phyloP scores from a whole-genome alignment of 148 eudicot species.

The Dysphania ambrosioides region DNA sequence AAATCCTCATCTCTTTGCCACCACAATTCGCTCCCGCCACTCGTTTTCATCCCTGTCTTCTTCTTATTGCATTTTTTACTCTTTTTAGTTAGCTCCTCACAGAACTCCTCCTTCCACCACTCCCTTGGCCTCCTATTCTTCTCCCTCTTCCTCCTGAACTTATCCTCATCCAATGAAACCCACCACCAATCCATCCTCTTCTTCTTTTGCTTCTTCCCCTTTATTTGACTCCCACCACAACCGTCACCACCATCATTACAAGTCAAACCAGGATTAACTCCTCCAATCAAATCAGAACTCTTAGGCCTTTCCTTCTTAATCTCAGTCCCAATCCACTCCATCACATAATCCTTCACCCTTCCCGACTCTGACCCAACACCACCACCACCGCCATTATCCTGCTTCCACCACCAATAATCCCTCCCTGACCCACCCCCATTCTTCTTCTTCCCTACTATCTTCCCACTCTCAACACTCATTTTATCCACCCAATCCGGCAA shows the following conservation, averaged over 20 bases:
- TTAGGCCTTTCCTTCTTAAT: conserved; percentile 79
- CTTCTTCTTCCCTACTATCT: conserved; percentile 47
- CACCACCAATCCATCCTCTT: conserved; percentile 87
- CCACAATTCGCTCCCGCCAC: conserved; percentile 54
- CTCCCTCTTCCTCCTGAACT: conserved; percentile 48
- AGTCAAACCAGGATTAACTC: conserved; percentile 1
- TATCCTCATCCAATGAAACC: conserved; percentile 60
- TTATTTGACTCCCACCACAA: conserved; percentile 17
- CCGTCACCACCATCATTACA: conserved; percentile 5
- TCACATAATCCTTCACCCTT: conserved; percentile 84
- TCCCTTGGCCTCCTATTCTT: conserved; percentile 75
- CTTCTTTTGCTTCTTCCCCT: conserved; percentile 51
- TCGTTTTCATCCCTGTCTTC: conserved; percentile 35
- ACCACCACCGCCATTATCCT: conserved; percentile 47
- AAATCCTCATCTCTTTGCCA: conserved; percentile 84
- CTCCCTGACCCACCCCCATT: conserved; percentile 51
- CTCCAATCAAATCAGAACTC: conserved; percentile 43
- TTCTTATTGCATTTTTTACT: conserved; percentile 49
- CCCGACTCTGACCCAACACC: conserved; percentile 51
- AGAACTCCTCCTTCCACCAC: conserved; percentile 98
- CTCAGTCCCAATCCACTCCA: conserved; percentile 98
- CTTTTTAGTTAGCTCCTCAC: conserved; percentile 80
- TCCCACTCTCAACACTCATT: conserved; percentile 70
- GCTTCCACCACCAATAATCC: conserved; percentile 98
- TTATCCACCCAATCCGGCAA: conserved; percentile 58